phyloP scores from a whole-genome alignment of 2,329 filamentous ascomycete genomes.

The Mollisia scopiformis region DNA sequence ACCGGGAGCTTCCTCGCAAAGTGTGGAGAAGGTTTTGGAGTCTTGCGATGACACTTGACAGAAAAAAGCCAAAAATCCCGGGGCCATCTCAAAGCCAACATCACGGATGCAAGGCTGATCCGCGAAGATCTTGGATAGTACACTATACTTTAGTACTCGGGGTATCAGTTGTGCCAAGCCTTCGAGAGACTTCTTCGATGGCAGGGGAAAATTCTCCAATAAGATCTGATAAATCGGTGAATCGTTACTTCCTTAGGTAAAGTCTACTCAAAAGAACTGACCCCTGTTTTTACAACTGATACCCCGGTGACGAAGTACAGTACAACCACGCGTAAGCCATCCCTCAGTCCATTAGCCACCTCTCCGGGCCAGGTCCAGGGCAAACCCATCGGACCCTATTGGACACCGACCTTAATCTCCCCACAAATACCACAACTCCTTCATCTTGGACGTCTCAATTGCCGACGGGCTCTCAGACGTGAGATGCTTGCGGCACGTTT shows the following conservation, averaged over 20 bases:
- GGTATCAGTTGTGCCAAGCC: too few relatives aligned
- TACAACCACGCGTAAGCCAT: background rate
- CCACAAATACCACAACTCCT: background rate
- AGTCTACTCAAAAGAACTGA: too few relatives aligned
- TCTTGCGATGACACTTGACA: too few relatives aligned
- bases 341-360: background rate
- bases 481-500: slow-evolving; percentile 1
- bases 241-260: too few relatives aligned
- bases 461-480: slow-evolving; percentile 8
- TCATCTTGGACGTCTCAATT: background rate
- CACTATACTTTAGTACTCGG: too few relatives aligned
- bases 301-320: too few relatives aligned
- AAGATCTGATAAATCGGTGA: too few relatives aligned
- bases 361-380: background rate
- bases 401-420: background rate
- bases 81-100: background rate
- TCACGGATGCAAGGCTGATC: slow-evolving; percentile 7
- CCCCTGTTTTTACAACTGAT: too few relatives aligned
- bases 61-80: background rate
- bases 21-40: background rate
- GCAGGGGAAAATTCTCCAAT: too few relatives aligned
- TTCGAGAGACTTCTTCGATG: too few relatives aligned
- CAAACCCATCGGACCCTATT: background rate
- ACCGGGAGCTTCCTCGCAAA: background rate
- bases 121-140: background rate